Percentiles rank a stretch among this genome's conserved stretches.
Conservation (phyloP, 2,329 filamentous ascomycete genomes). For the Macrophomina tecta region DNA sequence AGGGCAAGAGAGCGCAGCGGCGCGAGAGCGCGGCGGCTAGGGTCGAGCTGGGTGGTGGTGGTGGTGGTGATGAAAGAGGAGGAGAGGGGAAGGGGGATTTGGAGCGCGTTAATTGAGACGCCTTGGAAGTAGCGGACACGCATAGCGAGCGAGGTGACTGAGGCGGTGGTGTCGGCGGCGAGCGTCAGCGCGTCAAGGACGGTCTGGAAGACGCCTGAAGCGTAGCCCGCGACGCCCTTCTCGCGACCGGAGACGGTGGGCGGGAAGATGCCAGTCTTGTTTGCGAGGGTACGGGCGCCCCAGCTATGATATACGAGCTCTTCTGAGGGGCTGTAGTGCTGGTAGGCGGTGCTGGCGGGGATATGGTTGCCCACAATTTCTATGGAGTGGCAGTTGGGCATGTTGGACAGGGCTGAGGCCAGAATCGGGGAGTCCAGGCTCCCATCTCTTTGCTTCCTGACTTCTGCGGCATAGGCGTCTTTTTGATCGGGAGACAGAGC, state of each 20-base stretch:
- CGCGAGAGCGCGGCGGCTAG: neutral
- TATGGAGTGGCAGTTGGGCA: neutral
- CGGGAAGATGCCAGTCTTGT: neutral
- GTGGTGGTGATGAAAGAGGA: neutral
- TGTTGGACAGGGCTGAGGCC: neutral
- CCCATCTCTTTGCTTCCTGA: neutral
- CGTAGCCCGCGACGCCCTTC: neutral
- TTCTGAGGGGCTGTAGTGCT: neutral
- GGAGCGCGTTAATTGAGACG: neutral
- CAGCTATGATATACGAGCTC: neutral
- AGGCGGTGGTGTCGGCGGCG: neutral
- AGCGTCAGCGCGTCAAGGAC: neutral
- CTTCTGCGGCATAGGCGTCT: neutral
- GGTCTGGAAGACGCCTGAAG: neutral
- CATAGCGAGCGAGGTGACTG: neutral
- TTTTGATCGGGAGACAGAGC: neutral
- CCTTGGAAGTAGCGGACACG: slow-evolving; percentile 5
- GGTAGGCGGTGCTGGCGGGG: neutral
- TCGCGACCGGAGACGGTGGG: slow-evolving; percentile 1
- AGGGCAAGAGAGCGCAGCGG: neutral
- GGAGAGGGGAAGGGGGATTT: neutral
- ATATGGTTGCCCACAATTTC: slow-evolving; percentile 3
- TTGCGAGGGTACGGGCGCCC: neutral
- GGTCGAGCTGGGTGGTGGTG: neutral
- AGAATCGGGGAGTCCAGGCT: neutral